A percentile compares a stretch with the other conserved stretches of the same genome.
Conservation (phyloP, 2,329 filamentous ascomycete genomes). For the Aphanoascus verrucosus region DNA sequence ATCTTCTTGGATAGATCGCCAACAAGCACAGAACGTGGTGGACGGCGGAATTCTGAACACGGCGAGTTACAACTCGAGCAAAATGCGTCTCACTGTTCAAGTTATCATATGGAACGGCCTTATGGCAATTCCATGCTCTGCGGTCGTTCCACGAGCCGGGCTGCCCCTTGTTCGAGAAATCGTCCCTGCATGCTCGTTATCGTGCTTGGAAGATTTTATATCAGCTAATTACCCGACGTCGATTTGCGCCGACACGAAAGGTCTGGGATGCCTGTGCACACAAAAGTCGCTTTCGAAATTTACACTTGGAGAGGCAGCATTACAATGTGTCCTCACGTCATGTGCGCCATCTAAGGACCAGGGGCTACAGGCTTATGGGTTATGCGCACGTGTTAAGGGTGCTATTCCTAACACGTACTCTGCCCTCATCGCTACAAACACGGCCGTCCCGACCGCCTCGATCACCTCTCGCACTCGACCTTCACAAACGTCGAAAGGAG, state of each 20-base stretch:
- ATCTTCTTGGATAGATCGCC: not conserved
- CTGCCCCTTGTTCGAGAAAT: slow-evolving; percentile 23
- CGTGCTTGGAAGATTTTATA: slow-evolving; percentile 55
- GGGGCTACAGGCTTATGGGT: slow-evolving; percentile 40
- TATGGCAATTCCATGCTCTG: slow-evolving; percentile 10
- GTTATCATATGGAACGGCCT: not conserved
- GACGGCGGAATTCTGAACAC: not conserved
- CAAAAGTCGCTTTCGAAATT: slow-evolving; percentile 50
- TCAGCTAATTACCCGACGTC: slow-evolving; percentile 45
- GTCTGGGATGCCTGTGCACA: slow-evolving; percentile 55
- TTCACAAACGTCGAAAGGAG: not conserved
- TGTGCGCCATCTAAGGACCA: slow-evolving; percentile 42
- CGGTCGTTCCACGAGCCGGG: slow-evolving; percentile 7
- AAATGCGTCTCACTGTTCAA: slow-evolving; percentile 1
- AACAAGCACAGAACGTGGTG: not conserved
- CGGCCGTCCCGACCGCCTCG: slow-evolving; percentile 15
- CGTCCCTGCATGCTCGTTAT: slow-evolving; percentile 49
- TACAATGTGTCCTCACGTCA: slow-evolving; percentile 53
- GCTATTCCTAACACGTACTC: slow-evolving; percentile 51
- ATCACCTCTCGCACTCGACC: slow-evolving; percentile 8
- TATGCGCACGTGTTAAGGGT: slow-evolving; percentile 45
- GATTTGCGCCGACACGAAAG: slow-evolving; percentile 41
- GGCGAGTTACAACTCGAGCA: not conserved
- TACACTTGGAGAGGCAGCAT: slow-evolving; percentile 60
- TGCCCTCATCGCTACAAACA: slow-evolving; percentile 12